These are phyloP conservation scores for Stipa capillata DNA, from an alignment of 176 grass and related monocot species.

Conservation along the genomic window DNA sequence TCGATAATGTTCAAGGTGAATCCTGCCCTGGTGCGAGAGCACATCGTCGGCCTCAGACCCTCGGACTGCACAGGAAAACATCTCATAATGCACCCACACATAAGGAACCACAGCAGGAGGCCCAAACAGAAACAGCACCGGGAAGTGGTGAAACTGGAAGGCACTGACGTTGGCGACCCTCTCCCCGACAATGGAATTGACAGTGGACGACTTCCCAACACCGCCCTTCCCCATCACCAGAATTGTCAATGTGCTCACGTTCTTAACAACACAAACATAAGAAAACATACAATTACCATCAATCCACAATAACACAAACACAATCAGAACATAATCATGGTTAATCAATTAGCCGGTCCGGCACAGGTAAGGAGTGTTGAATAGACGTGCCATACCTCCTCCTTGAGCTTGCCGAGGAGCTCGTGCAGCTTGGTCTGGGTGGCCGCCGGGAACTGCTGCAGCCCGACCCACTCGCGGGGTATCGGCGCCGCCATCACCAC, in stretches of 20 bases:
- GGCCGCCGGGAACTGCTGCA: constrained; percentile 74
- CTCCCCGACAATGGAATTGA: constrained; percentile 90
- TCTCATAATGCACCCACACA: neutral
- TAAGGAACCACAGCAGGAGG: neutral
- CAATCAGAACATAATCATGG: too few relatives aligned
- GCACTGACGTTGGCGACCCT: constrained; percentile 73
- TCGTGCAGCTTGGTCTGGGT: constrained; percentile 87
- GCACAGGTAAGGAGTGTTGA: neutral
- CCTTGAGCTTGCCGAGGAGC: constrained; percentile 69
- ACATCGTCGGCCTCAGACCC: constrained; percentile 84
- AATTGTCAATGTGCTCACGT: constrained; percentile 84
- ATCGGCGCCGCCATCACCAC: constrained; percentile 45
- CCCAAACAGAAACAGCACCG: neutral
- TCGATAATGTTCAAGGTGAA: constrained; percentile 98
- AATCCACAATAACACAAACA: neutral
- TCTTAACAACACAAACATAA: constrained; percentile 35
- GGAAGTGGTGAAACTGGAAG: constrained; percentile 54
- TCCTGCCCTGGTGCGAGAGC: constrained; percentile 52
- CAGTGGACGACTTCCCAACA: constrained; percentile 91
- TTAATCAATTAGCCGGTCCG: neutral
- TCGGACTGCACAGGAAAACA: constrained; percentile 55
- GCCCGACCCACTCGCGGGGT: constrained; percentile 72
- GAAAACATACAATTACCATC: neutral
- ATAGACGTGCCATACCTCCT: constrained; percentile 44
- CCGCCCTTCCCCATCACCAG: constrained; percentile 96